phyloP scores from a whole-genome alignment of 768 basidiomycete genomes.

The Boletus pseudo-olivaceus region DNA sequence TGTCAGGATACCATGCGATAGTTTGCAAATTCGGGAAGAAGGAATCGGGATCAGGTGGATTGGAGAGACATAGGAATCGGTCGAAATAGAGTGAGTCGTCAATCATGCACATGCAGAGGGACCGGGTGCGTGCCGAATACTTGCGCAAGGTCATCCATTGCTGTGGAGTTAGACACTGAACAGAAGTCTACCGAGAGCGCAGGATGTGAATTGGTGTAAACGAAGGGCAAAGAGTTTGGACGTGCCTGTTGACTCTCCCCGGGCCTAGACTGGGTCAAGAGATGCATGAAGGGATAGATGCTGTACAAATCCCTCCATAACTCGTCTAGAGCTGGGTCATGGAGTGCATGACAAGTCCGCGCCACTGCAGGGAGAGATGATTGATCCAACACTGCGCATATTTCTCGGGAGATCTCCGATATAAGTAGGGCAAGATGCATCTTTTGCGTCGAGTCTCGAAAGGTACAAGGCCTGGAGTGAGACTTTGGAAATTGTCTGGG shows the following conservation, averaged over 20 bases:
- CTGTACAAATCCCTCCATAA: conserved; percentile 24
- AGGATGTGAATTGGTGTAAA: not conserved
- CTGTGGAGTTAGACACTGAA: not conserved
- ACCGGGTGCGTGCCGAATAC: conserved; percentile 19
- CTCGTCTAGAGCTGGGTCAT: conserved; percentile 23
- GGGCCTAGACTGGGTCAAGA: conserved; percentile 1
- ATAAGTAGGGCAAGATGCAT: conserved; percentile 26
- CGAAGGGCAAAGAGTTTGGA: not conserved
- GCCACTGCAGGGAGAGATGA: conserved; percentile 21
- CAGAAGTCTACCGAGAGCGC: not conserved
- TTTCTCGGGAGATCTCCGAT: conserved; percentile 19
- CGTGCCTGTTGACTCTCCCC: conserved; percentile 13
- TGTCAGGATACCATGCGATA: conserved; percentile 22
- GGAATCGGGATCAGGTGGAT: conserved; percentile 7
- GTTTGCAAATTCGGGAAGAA: conserved; percentile 24
- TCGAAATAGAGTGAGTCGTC: conserved; percentile 13
- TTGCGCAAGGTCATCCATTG: conserved; percentile 20
- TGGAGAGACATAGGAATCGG: conserved; percentile 9
- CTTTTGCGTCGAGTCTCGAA: not conserved
- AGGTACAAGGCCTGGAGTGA: not conserved
- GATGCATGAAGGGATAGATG: conserved; percentile 19
- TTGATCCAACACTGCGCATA: conserved; percentile 11
- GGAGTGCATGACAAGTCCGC: conserved; percentile 22
- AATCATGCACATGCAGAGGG: conserved; percentile 19
- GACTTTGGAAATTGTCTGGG: not conserved